Evolutionary conservation across 306 rosid species (phyloP).

Genomic region (Oxytropis ochrocephala): DNA sequence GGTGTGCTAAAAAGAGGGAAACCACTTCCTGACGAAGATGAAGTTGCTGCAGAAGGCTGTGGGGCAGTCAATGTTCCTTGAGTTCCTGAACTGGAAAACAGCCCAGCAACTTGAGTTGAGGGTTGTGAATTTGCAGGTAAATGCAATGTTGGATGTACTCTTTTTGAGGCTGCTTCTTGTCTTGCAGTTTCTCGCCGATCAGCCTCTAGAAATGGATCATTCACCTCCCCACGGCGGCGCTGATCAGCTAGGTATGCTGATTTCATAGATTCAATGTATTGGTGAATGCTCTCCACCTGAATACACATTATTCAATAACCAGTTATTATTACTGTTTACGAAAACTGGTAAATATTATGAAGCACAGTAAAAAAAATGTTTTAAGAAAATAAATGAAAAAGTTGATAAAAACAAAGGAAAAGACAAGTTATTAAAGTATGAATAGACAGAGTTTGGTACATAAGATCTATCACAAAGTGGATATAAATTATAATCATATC

Average conservation of each 20-base stretch:
- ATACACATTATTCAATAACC: constrained; percentile 21
- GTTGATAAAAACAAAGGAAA: neutral
- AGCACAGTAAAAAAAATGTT: neutral
- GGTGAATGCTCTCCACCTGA: constrained; percentile 95
- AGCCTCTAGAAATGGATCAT: constrained; percentile 94
- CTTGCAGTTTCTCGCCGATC: constrained; percentile 96
- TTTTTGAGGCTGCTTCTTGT: constrained; percentile 88
- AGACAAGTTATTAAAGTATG: neutral
- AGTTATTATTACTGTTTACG: constrained; percentile 16
- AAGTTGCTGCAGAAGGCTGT: constrained; percentile 46
- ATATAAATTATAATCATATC: neutral
- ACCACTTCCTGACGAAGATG: constrained; percentile 69
- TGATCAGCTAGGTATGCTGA: constrained; percentile 80
- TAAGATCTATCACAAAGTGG: neutral
- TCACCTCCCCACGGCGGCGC: constrained; percentile 74
- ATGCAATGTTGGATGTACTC: constrained; percentile 84
- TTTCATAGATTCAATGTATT: constrained; percentile 88
- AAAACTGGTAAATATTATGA: constrained; percentile 13
- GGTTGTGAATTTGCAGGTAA: constrained; percentile 79
- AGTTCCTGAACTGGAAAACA: constrained; percentile 62
- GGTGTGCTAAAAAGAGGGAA: constrained; percentile 71
- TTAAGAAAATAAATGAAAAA: neutral
- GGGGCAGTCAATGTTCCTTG: constrained; percentile 44
- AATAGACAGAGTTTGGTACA: neutral
- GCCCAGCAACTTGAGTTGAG: constrained; percentile 81